Percentiles rank a stretch among this genome's conserved stretches.
Conservation (phyloP, 2,329 filamentous ascomycete genomes). For the Hypoxylon sp. region DNA sequence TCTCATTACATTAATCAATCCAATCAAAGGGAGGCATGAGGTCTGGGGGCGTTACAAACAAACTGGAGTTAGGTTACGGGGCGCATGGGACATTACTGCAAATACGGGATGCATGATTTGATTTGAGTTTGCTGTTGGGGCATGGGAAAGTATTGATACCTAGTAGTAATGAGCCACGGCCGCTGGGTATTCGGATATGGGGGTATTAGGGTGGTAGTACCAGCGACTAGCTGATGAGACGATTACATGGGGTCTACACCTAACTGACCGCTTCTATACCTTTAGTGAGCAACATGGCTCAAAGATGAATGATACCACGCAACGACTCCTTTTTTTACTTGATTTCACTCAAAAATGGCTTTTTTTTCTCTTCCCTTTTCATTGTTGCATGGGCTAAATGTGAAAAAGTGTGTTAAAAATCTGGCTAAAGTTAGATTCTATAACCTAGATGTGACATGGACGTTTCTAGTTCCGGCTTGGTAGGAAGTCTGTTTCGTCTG, state of each 20-base stretch:
- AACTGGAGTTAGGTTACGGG: conserved; percentile 35
- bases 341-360: conserved; percentile 10
- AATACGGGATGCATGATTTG: conserved; percentile 33
- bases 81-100: conserved; percentile 31
- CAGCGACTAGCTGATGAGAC: conserved; percentile 26
- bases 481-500: conserved; percentile 37
- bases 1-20: conserved; percentile 24
- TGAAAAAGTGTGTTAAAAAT: conserved; percentile 4
- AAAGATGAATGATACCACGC: conserved; percentile 42
- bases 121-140: conserved; percentile 25
- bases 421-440: background rate
- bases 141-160: conserved; percentile 36
- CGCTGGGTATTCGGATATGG: conserved; percentile 14
- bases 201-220: background rate
- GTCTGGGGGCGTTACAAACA: conserved; percentile 28
- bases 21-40: conserved; percentile 15
- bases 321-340: conserved; percentile 31
- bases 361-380: conserved; percentile 14
- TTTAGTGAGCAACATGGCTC: conserved; percentile 21
- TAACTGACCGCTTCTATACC: conserved; percentile 31
- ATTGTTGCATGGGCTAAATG: conserved; percentile 18
- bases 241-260: conserved; percentile 16
- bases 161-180: conserved; percentile 35
- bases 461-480: conserved; percentile 17
- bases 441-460: conserved; percentile 29